Evolutionary conservation across 139 green algal genomes (phyloP).

Genomic region (Chlamydomonas asymmetrica): DNA sequence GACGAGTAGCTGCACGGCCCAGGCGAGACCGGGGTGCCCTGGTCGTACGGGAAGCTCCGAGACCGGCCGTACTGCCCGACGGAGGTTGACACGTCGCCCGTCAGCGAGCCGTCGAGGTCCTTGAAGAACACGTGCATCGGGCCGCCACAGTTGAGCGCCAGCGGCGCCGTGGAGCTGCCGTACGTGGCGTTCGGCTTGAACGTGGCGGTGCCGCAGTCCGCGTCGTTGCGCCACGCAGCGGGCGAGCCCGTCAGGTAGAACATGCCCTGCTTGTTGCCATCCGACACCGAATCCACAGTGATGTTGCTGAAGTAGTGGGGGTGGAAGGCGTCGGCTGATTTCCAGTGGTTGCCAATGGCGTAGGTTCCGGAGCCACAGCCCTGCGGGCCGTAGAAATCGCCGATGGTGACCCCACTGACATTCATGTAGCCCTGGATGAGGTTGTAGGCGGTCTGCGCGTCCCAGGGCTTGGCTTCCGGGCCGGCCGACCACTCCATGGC

Average conservation of each 20-base stretch:
- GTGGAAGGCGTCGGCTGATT: slow-evolving; percentile 31
- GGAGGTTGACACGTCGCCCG: neutral
- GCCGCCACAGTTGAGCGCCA: too few relatives aligned
- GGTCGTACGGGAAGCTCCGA: slow-evolving; percentile 8
- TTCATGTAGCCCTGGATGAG: too few relatives aligned
- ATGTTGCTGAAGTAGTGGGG: slow-evolving; percentile 17
- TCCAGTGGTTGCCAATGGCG: slow-evolving; percentile 27
- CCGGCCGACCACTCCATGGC: slow-evolving; percentile 13
- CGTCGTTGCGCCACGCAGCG: too few relatives aligned
- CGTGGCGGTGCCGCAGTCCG: too few relatives aligned
- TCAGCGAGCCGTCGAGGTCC: slow-evolving; percentile 37
- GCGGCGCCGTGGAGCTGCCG: too few relatives aligned
- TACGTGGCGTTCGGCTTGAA: too few relatives aligned
- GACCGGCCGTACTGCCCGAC: neutral
- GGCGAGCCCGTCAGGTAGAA: too few relatives aligned
- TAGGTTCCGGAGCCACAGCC: neutral
- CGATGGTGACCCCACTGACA: too few relatives aligned
- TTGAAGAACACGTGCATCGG: slow-evolving; percentile 38
- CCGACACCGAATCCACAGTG: too few relatives aligned
- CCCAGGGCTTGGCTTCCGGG: slow-evolving; percentile 33
- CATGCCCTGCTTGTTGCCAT: too few relatives aligned
- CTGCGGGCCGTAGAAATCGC: too few relatives aligned
- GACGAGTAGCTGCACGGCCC: slow-evolving; percentile 31
- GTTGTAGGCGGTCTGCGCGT: slow-evolving; percentile 5
- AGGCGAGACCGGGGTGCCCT: slow-evolving; percentile 22